Conservation (phyloP, 1,139 yeast genomes). For the Ogataea hybrid region DNA sequence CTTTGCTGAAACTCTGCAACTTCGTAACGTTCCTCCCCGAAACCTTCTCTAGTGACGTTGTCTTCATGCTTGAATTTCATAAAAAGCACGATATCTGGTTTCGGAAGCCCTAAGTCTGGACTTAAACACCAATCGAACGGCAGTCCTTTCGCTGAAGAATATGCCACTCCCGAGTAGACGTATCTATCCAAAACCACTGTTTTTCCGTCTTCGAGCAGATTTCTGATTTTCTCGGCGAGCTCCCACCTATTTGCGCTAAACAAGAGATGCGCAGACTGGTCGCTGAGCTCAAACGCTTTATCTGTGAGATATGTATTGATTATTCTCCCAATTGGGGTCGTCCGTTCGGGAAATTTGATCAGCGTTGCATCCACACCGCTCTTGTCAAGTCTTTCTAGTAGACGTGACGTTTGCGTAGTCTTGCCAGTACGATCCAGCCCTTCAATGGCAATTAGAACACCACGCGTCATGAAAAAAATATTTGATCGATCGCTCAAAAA, state of each 20-base stretch:
- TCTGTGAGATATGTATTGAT: slow-evolving; percentile 72
- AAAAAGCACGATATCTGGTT: slow-evolving; percentile 82
- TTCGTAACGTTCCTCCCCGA: slow-evolving; percentile 93
- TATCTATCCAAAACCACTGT: slow-evolving; percentile 80
- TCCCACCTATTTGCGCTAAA: slow-evolving; percentile 98
- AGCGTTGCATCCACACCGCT: slow-evolving; percentile 39
- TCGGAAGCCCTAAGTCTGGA: slow-evolving; percentile 84
- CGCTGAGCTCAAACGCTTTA: slow-evolving; percentile 48
- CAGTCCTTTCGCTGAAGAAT: slow-evolving; percentile 82
- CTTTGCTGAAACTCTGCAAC: slow-evolving; percentile 62
- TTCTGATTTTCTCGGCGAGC: slow-evolving; percentile 46
- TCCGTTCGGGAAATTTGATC: slow-evolving; percentile 82
- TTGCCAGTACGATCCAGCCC: slow-evolving; percentile 97
- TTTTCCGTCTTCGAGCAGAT: slow-evolving; percentile 49
- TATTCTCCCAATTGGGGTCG: slow-evolving; percentile 75
- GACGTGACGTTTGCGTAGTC: slow-evolving; percentile 70
- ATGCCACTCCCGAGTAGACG: slow-evolving; percentile 90
- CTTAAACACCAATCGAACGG: slow-evolving; percentile 70
- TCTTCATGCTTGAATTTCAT: slow-evolving; percentile 50
- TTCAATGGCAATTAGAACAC: slow-evolving; percentile 77
- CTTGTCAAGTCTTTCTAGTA: slow-evolving; percentile 31
- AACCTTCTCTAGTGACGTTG: slow-evolving; percentile 67
- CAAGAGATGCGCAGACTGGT: slow-evolving; percentile 79
- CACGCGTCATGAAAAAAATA: slow-evolving; percentile 39
- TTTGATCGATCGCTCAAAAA: slow-evolving; percentile 7